Evolutionary conservation across 2,329 filamentous ascomycete genomes (phyloP).

Genomic region (Cylindrodendrum hubeiense): DNA sequence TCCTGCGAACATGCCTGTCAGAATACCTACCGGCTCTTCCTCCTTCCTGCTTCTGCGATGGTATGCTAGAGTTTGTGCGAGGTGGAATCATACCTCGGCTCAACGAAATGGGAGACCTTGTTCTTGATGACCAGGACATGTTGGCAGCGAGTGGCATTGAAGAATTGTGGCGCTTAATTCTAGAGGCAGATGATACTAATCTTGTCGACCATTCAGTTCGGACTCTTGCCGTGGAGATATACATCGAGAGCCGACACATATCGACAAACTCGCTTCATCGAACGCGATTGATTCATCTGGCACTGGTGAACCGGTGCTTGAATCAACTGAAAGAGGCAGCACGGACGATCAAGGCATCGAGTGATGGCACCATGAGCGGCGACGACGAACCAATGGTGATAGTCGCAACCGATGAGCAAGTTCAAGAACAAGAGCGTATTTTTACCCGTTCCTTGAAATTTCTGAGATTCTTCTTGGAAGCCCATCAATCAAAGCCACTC

Average conservation of each 20-base stretch:
- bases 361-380: constrained; percentile 55
- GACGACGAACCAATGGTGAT: constrained; percentile 68
- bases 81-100: constrained; percentile 62
- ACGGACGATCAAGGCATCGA: constrained; percentile 60
- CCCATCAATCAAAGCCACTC: constrained; percentile 71
- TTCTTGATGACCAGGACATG: constrained; percentile 65
- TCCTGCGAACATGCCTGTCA: constrained; percentile 65
- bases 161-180: constrained; percentile 85
- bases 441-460: constrained; percentile 79
- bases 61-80: constrained; percentile 73
- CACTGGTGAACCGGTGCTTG: constrained; percentile 80
- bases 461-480: constrained; percentile 74
- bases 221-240: constrained; percentile 78
- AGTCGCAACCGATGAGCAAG: constrained; percentile 60
- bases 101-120: constrained; percentile 56
- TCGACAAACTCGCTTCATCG: constrained; percentile 61
- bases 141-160: constrained; percentile 70
- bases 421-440: constrained; percentile 64
- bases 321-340: constrained; percentile 76
- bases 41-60: constrained; percentile 69
- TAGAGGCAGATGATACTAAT: constrained; percentile 73
- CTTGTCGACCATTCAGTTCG: constrained; percentile 78
- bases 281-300: constrained; percentile 72
- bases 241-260: constrained; percentile 71
- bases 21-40: constrained; percentile 70